These are phyloP conservation scores for Lojkania enalia DNA, from an alignment of 2,329 filamentous ascomycete genomes.

Conservation along the genomic window DNA sequence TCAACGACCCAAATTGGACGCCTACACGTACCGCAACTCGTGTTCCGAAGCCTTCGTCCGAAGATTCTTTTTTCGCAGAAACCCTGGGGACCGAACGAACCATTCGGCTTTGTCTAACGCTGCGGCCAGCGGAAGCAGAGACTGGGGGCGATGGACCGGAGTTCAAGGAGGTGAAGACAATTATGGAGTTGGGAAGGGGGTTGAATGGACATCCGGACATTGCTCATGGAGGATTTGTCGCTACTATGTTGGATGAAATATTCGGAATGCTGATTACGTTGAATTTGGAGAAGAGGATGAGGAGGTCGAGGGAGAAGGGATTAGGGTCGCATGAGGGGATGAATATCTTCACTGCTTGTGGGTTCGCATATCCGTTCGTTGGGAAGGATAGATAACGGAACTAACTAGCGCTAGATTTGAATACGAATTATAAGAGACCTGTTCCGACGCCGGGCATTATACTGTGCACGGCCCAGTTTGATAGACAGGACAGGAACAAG, in stretches of 20 bases:
- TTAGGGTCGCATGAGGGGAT: conserved; percentile 12
- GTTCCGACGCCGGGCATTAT: conserved; percentile 56
- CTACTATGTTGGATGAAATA: conserved; percentile 62
- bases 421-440: conserved; percentile 58
- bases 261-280: conserved; percentile 56
- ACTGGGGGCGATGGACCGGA: conserved; percentile 17
- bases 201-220: conserved; percentile 59
- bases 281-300: conserved; percentile 40
- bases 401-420: conserved; percentile 48
- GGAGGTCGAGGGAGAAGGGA: conserved; percentile 12
- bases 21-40: conserved; percentile 43
- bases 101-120: conserved; percentile 44
- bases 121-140: conserved; percentile 21
- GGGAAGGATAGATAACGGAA: not conserved
- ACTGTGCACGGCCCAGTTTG: conserved; percentile 51
- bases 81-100: conserved; percentile 57
- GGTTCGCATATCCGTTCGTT: too few species aligned
- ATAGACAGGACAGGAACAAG: conserved; percentile 59
- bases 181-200: conserved; percentile 54
- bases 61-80: conserved; percentile 58
- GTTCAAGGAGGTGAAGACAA: conserved; percentile 43
- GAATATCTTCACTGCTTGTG: conserved; percentile 41
- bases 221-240: conserved; percentile 62
- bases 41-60: conserved; percentile 36
- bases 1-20: conserved; percentile 48